phyloP scores from a whole-genome alignment of 306 rosid genomes.

The Lagenaria siceraria region DNA sequence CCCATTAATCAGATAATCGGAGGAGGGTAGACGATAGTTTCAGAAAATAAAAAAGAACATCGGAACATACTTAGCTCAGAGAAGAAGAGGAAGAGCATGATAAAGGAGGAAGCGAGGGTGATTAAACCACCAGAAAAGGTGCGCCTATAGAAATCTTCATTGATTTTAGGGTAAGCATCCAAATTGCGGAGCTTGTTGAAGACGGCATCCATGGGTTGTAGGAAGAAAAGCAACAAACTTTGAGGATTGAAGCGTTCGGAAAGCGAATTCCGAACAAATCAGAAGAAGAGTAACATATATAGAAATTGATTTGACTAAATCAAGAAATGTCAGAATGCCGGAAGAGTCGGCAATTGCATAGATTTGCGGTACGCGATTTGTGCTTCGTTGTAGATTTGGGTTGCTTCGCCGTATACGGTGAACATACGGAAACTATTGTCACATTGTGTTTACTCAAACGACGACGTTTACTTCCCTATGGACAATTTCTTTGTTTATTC shows the following conservation, averaged over 20 bases:
- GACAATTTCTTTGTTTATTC: background rate
- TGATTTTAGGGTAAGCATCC: slow-evolving; percentile 90
- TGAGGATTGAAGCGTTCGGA: background rate
- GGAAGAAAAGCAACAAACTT: background rate
- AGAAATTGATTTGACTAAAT: slow-evolving; percentile 3
- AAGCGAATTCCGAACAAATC: background rate
- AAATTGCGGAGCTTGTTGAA: slow-evolving; percentile 68
- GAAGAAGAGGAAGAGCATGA: slow-evolving; percentile 63
- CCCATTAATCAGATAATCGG: background rate
- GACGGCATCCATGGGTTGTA: slow-evolving; percentile 36
- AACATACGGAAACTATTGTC: background rate
- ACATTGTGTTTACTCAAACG: background rate
- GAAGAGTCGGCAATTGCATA: background rate
- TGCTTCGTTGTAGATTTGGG: background rate
- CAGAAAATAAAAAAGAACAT: background rate
- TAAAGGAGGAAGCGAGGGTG: slow-evolving; percentile 53
- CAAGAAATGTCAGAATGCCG: background rate
- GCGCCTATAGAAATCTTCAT: slow-evolving; percentile 78
- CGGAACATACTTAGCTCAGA: slow-evolving; percentile 70
- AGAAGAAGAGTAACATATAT: background rate
- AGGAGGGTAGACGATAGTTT: background rate
- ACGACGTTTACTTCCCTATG: background rate
- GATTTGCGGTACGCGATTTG: background rate
- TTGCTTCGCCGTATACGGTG: background rate
- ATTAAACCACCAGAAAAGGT: slow-evolving; percentile 83